Conservation (phyloP, 805 yeast genomes). For the Helenozyma baotianmanensis region DNA sequence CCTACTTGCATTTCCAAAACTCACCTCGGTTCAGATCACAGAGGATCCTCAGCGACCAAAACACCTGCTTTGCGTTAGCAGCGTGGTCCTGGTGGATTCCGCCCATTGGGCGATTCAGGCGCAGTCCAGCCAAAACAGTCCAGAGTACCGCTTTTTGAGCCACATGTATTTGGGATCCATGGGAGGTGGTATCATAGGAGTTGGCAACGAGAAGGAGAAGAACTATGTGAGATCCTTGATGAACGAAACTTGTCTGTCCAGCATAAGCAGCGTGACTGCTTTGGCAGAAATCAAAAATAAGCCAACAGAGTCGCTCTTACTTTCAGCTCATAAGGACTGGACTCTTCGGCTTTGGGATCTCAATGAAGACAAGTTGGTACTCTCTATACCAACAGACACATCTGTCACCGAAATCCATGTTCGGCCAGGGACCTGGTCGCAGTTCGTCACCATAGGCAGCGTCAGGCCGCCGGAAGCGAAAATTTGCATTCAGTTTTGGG, state of each 20-base stretch:
- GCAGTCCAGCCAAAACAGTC: slow-evolving; percentile 3
- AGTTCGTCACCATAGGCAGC: slow-evolving; percentile 11
- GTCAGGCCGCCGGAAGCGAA: slow-evolving; percentile 9
- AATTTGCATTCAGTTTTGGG: slow-evolving; percentile 15
- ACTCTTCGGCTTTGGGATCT: slow-evolving; percentile 11
- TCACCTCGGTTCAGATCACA: slow-evolving; percentile 9
- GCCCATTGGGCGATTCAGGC: no score
- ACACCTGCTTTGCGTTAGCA: no score
- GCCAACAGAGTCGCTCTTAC: slow-evolving; percentile 4
- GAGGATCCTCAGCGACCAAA: no score
- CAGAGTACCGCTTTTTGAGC: slow-evolving; percentile 13
- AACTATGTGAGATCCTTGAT: slow-evolving; percentile 1
- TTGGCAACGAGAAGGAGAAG: slow-evolving; percentile 7
- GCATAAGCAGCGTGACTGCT: not conserved
- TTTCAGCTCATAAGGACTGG: slow-evolving; percentile 16
- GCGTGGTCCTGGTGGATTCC: no score
- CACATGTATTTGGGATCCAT: slow-evolving; percentile 7
- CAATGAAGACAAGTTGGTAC: slow-evolving; percentile 2
- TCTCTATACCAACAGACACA: slow-evolving; percentile 11
- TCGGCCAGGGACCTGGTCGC: slow-evolving; percentile 10
- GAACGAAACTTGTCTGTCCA: no score
- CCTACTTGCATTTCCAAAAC: slow-evolving; percentile 16
- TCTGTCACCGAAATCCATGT: slow-evolving; percentile 6
- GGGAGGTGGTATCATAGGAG: slow-evolving; percentile 8
- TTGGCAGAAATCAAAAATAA: slow-evolving; percentile 8